These are phyloP conservation scores for Grammothele lineata DNA, from an alignment of 768 basidiomycete genomes.

Conservation along the genomic window DNA sequence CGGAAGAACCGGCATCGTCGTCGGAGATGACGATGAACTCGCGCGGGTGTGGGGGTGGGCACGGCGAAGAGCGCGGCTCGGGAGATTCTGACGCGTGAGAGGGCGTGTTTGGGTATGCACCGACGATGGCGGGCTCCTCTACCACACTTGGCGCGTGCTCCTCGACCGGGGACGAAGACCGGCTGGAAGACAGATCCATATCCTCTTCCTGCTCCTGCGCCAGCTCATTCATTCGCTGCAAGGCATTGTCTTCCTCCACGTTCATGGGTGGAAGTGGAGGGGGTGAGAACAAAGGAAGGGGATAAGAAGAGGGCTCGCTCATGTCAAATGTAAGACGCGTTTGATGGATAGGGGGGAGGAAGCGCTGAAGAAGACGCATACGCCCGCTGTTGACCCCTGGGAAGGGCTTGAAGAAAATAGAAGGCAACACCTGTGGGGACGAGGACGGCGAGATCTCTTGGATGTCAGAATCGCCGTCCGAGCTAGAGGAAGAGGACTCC, in stretches of 20 bases:
- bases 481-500: slow-evolving; percentile 38
- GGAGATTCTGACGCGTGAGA: not conserved
- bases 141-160: not conserved
- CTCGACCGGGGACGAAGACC: slow-evolving; percentile 2
- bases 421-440: too few relatives aligned
- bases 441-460: slow-evolving; percentile 20
- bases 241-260: too few relatives aligned
- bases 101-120: slow-evolving; percentile 13
- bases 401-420: too few relatives aligned
- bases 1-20: slow-evolving; percentile 9
- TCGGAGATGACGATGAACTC: slow-evolving; percentile 2
- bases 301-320: too few relatives aligned
- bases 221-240: too few relatives aligned
- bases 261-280: too few relatives aligned
- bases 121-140: slow-evolving; percentile 12
- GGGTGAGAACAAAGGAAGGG: too few relatives aligned
- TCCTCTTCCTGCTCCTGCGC: slow-evolving; percentile 5
- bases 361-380: slow-evolving; percentile 16
- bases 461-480: slow-evolving; percentile 30
- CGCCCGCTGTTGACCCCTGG: slow-evolving; percentile 3
- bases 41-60: not conserved
- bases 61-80: not conserved
- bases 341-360: slow-evolving; percentile 19
- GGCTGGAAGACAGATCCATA: slow-evolving; percentile 15
- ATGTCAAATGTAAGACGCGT: not conserved